Percentiles rank a stretch among this genome's conserved stretches.
Conservation (phyloP, 495 filamentous ascomycete genomes). For the Lophiostoma macrostomum region DNA sequence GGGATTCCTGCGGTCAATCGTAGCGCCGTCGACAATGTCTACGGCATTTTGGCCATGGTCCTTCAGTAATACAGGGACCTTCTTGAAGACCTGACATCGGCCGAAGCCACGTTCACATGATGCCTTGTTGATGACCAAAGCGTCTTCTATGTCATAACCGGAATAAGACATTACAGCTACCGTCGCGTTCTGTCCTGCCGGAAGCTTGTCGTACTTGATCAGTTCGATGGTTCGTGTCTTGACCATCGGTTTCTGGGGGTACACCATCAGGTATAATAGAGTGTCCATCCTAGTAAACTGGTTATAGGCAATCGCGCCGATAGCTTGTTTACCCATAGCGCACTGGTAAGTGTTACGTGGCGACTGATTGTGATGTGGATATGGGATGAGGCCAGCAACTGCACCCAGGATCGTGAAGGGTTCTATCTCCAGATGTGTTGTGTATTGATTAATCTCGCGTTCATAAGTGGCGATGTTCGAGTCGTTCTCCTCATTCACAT, state of each 20-base stretch:
- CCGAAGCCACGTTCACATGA: slow-evolving; percentile 92
- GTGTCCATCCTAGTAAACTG: slow-evolving; percentile 96
- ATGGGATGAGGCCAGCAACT: slow-evolving; percentile 93
- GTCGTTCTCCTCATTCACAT: slow-evolving; percentile 98
- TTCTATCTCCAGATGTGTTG: slow-evolving; percentile 95
- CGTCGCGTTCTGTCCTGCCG: slow-evolving; percentile 92
- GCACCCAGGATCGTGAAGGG: slow-evolving; percentile 97
- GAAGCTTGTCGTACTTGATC: slow-evolving; percentile 94
- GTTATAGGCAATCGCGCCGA: slow-evolving; percentile 95
- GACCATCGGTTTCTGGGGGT: slow-evolving; percentile 96
- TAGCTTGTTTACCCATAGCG: slow-evolving; percentile 99
- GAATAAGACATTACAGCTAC: slow-evolving; percentile 99
- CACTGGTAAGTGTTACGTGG: slow-evolving; percentile 99
- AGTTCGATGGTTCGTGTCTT: slow-evolving; percentile 95
- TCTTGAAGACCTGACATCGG: slow-evolving; percentile 88
- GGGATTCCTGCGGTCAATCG: slow-evolving; percentile 55
- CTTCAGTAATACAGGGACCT: slow-evolving; percentile 37
- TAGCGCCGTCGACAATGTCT: slow-evolving; percentile 66
- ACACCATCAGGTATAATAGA: slow-evolving; percentile 92
- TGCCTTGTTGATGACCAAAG: slow-evolving; percentile 92
- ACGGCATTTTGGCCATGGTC: slow-evolving; percentile 77
- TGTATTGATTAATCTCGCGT: slow-evolving; percentile 69
- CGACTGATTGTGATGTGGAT: slow-evolving; percentile 98
- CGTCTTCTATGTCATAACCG: slow-evolving; percentile 99
- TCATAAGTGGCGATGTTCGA: slow-evolving; percentile 88